Base-by-base conservation (phyloP, 805 yeast genomes). In the Barnettozyma vustinii region DNA sequence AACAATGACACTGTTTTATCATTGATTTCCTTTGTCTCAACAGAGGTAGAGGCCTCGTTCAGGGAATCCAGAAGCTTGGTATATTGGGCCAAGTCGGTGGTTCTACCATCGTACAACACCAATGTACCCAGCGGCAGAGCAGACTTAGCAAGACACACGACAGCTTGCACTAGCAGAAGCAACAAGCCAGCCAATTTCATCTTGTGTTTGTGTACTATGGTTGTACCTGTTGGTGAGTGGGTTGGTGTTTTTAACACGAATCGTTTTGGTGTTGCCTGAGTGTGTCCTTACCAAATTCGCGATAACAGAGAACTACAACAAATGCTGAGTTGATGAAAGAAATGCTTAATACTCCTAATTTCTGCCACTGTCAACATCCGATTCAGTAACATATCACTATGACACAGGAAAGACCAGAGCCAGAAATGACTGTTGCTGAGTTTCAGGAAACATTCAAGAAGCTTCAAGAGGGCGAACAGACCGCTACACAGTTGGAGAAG, bases 391-490 rank as follows among this genome's bases (percentile, higher is more conserved):
- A 20, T 40, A 50, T 4, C 54, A 36, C 15, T 18, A 57, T 20
- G 52, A 53, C 49, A 27, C 49, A 42, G 7, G 52, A 49, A 12
- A 25, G 36, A n/a, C 35, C 39, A n/a, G 33, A 26, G 26, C 9
- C 30, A 19, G 40, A 26, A 13, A 10, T 46, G 16, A 20, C 33
- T 13, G 42, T 44, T 7, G 55, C 59, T 18, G 74, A 71, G 46
- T 64, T 82, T 45, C 78, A 79, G 7, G 80, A 80, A 15, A 76
- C 87, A 0, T 79, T 79, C 61, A 72, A 77, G 56, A 76, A 81
- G 57, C 65, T 86, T 41, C 74, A 74, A 47, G 85, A 83, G 50
- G 94, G 89, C 2, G 94, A 86, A 61, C 62, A 68, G 50, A 83
- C 87, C 1, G 81, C 84, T 2, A 67, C 73, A 4, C 78, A 71